A percentile compares a stretch with the other conserved stretches of the same genome.
Evolutionary conservation across 202 grass and related monocot genomes (phyloP).

Genomic region (Zoysia matrella): DNA sequence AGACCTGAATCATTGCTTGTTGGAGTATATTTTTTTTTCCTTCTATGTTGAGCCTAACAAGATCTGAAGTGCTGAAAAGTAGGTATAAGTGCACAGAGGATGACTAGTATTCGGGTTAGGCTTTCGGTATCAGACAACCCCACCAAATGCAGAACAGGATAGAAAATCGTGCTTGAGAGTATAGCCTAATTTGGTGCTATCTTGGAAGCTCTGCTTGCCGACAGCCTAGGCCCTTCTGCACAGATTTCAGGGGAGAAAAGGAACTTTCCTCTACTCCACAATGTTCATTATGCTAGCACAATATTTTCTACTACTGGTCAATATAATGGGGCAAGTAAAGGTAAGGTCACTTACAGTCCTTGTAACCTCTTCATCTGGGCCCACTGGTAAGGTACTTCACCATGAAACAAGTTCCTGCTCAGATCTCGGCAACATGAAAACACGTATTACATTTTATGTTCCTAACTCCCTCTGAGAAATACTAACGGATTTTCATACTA

Average conservation of each 20-base stretch:
- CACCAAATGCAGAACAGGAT: constrained; percentile 11
- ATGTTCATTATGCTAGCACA: no score
- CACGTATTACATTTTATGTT: not conserved
- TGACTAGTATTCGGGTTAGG: not conserved
- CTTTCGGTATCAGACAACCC: constrained; percentile 11
- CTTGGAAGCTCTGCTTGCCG: constrained; percentile 38
- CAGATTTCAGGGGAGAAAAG: not conserved
- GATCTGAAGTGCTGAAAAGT: constrained; percentile 15
- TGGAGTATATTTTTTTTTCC: not conserved
- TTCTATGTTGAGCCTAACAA: not conserved
- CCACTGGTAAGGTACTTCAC: constrained; percentile 67
- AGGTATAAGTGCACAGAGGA: constrained; percentile 27
- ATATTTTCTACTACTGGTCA: constrained; percentile 12
- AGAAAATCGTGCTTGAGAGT: constrained; percentile 4
- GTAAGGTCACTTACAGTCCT: constrained; percentile 70
- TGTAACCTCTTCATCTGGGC: constrained; percentile 62
- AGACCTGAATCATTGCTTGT: not conserved
- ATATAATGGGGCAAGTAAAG: constrained; percentile 11
- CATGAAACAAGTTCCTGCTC: constrained; percentile 75
- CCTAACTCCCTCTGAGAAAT: not conserved
- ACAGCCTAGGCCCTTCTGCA: constrained; percentile 11
- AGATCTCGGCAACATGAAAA: constrained; percentile 58
- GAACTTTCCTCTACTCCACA: no score
- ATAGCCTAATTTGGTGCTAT: constrained; percentile 42
- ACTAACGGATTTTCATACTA: not conserved